Evolutionary conservation across 805 yeast species (phyloP), one percentile per base, ranked within the genome.

Genomic region (Barnettozyma siamensis): DNA sequence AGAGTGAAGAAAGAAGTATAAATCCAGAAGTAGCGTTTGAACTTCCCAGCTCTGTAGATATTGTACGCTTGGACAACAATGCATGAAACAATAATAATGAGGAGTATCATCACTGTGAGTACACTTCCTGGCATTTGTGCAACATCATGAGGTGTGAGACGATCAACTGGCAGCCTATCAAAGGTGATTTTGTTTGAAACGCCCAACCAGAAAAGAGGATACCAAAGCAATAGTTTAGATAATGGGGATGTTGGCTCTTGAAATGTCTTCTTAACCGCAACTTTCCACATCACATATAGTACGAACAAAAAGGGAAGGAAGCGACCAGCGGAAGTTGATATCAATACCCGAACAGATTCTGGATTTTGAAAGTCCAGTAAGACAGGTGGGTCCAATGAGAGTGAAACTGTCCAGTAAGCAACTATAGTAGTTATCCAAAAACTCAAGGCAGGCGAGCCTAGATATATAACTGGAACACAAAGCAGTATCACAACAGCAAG

Each of bases 381-480:
- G 1, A 72, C 40, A 2, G 96, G 96, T 9, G 95, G 95, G 47
- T 91, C 95, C 17, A 88, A 75, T 0, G 80, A 74, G 20, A 88
- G 57, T 2, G 78, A 61, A 24, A 88, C 75, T 0, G 93, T 83
- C 96, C 96, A 87, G 62, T 82, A 88, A 1, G 91, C 95, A n/a
- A 76, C 78, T 1, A 76, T 53, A 17, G 73, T 64, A 11, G 73
- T 55, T 0, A 76, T 67, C 87, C 89, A 82, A 52, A 69, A 86
- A 3, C 80, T 78, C 5, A 73, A 49, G 2, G 62, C 38, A 1
- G 75, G 70, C 13, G 58, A 54, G 24, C 63, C 63, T 18, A 81
- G 56, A 44, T 70, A 78, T 42, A 79, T 73, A 3, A 84, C 67
- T 0, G 87, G 84, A 2, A 69, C 36, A 0, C 95, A 87, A 35